Conservation (phyloP, 768 basidiomycete species). For the Candolleomyces eurysporus region DNA sequence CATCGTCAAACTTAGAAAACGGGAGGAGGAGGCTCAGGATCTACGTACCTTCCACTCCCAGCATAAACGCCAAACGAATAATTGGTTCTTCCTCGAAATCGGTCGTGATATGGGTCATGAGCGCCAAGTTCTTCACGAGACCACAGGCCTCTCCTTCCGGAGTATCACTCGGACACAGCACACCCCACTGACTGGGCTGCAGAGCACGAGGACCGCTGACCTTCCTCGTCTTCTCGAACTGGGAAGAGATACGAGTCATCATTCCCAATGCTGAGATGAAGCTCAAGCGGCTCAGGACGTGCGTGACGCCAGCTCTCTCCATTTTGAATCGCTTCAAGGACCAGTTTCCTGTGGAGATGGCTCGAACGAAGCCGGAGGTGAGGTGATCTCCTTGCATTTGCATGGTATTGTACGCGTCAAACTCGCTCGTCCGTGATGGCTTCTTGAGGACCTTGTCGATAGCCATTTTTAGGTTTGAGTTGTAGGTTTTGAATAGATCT, state of each 20-base stretch:
- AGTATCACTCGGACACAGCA: constrained; percentile 96
- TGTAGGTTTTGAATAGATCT: constrained; percentile 98
- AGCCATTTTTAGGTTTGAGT: constrained; percentile 88
- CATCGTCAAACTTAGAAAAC: neutral
- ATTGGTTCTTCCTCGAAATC: constrained; percentile 97
- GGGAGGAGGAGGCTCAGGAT: neutral
- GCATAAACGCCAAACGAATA: constrained; percentile 82
- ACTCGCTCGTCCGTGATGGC: constrained; percentile 89
- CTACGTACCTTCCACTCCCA: constrained; percentile 89
- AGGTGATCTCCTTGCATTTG: constrained; percentile 96
- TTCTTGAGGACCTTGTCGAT: constrained; percentile 99
- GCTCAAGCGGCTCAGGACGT: constrained; percentile 90
- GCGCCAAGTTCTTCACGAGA: constrained; percentile 94
- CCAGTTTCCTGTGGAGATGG: constrained; percentile 99
- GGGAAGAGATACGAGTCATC: constrained; percentile 99
- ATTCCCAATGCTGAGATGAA: constrained; percentile 98
- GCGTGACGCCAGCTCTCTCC: constrained; percentile 98
- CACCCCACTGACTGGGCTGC: constrained; percentile 99
- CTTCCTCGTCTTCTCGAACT: constrained; percentile 99
- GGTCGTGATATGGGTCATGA: constrained; percentile 99
- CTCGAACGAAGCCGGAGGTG: constrained; percentile 92
- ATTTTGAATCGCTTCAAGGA: constrained; percentile 98
- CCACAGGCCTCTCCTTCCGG: constrained; percentile 99
- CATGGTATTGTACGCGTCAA: constrained; percentile 93
- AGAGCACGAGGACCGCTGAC: constrained; percentile 96